Conservation (phyloP, 2,329 filamentous ascomycete species). For the Nemania serpens region DNA sequence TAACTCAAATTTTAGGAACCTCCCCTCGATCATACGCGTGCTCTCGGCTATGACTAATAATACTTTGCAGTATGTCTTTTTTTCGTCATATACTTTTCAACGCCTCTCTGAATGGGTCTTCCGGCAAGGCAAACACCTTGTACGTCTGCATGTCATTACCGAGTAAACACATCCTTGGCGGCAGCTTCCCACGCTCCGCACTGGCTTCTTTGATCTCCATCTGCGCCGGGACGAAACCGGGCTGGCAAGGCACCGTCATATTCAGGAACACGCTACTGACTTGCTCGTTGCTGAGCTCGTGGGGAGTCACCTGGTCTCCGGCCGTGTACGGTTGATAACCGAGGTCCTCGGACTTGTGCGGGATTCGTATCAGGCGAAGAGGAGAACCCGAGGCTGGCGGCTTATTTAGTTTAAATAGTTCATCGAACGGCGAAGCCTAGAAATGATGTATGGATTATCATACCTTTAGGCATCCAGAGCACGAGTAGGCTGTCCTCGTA, state of each 20-base stretch:
- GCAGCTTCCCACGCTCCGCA: conserved; percentile 51
- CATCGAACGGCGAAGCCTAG: too few relatives aligned
- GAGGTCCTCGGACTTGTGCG: conserved; percentile 45
- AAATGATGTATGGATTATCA: neutral
- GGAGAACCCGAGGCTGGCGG: conserved; percentile 24
- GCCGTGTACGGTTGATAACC: conserved; percentile 44
- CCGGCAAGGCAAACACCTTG: conserved; percentile 53
- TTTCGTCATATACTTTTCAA: conserved; percentile 6
- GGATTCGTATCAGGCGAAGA: conserved; percentile 43
- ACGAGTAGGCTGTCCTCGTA: conserved; percentile 65
- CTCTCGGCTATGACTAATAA: too few relatives aligned
- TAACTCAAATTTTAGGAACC: too few relatives aligned
- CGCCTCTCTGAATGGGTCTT: conserved; percentile 31
- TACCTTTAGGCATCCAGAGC: conserved; percentile 54
- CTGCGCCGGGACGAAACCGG: conserved; percentile 48
- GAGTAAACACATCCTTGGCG: conserved; percentile 56
- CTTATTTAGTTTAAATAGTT: neutral
- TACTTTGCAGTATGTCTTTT: too few relatives aligned
- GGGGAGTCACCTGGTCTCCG: conserved; percentile 27
- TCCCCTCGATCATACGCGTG: too few relatives aligned
- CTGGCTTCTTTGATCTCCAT: conserved; percentile 58
- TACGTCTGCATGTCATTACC: conserved; percentile 54
- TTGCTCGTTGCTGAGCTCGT: conserved; percentile 40
- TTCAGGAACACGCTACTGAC: conserved; percentile 38
- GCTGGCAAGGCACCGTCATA: conserved; percentile 36